Conservation (phyloP, 176 grass and related monocot genomes). For the Rhynchospora tenuis region DNA sequence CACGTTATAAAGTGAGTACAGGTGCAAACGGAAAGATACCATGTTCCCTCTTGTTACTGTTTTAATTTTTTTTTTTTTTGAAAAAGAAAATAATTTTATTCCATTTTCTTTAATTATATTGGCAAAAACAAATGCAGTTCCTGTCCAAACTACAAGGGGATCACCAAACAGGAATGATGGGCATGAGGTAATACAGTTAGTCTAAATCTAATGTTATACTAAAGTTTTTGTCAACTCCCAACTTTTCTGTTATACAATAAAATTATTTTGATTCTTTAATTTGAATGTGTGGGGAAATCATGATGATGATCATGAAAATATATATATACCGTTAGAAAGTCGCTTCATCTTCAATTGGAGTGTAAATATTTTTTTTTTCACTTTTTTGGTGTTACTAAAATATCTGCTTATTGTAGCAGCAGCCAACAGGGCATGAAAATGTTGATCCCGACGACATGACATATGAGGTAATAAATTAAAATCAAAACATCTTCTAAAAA, state of each 20-base stretch:
- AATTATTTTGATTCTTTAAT: background rate
- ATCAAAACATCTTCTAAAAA: background rate
- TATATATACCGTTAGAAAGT: too few species aligned
- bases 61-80: background rate
- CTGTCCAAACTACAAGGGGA: background rate
- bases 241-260: background rate
- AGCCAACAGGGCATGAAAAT: background rate
- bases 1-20: too few species aligned
- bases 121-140: background rate
- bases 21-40: background rate
- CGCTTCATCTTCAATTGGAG: background rate
- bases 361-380: background rate
- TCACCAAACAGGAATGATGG: background rate
- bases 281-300: background rate
- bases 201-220: background rate
- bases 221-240: background rate
- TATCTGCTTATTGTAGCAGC: background rate
- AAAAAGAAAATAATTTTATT: background rate
- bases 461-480: conserved; percentile 29
- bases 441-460: conserved; percentile 34
- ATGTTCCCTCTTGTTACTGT: background rate
- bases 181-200: background rate
- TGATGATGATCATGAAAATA: too few species aligned
- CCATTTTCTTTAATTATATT: background rate
- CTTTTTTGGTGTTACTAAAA: background rate